A percentile compares a stretch with the other conserved stretches of the same genome.
These are phyloP conservation scores for Flueggea neowawraea DNA, from an alignment of 441 rosid genomes.

Conservation along the genomic window DNA sequence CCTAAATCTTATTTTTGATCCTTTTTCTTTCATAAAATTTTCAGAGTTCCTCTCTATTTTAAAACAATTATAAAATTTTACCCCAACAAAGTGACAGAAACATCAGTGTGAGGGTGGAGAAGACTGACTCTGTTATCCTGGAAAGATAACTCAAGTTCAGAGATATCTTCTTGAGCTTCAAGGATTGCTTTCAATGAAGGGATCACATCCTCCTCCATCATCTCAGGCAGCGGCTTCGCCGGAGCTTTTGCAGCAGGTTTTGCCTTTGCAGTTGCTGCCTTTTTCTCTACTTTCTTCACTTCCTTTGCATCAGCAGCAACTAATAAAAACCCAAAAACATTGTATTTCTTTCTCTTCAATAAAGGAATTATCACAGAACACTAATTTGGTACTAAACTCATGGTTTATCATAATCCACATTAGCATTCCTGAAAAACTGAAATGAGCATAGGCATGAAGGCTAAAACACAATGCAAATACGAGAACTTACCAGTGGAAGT, in stretches of 20 bases:
- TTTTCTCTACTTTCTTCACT: conserved; percentile 32
- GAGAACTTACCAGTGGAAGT: no score
- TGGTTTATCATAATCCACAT: no score
- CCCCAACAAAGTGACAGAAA: neutral
- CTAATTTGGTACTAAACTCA: no score
- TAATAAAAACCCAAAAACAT: neutral
- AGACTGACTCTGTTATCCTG: conserved; percentile 63
- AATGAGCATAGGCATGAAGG: no score
- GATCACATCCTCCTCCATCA: conserved; percentile 94
- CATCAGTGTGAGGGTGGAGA: neutral
- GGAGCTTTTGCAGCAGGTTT: conserved; percentile 73
- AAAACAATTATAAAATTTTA: no score
- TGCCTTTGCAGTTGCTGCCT: conserved; percentile 43
- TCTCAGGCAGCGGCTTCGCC: conserved; percentile 52
- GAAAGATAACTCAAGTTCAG: conserved; percentile 57
- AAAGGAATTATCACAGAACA: no score
- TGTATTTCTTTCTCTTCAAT: no score
- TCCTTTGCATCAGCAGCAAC: conserved; percentile 53
- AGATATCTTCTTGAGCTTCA: conserved; percentile 52
- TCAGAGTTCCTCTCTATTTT: no score
- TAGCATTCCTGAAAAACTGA: no score
- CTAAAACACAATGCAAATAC: no score
- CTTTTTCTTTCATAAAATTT: no score
- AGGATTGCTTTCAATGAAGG: conserved; percentile 61
- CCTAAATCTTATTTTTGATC: no score